Base-by-base conservation (phyloP, 2,329 filamentous ascomycete species). In the Bipolaris cookei region DNA sequence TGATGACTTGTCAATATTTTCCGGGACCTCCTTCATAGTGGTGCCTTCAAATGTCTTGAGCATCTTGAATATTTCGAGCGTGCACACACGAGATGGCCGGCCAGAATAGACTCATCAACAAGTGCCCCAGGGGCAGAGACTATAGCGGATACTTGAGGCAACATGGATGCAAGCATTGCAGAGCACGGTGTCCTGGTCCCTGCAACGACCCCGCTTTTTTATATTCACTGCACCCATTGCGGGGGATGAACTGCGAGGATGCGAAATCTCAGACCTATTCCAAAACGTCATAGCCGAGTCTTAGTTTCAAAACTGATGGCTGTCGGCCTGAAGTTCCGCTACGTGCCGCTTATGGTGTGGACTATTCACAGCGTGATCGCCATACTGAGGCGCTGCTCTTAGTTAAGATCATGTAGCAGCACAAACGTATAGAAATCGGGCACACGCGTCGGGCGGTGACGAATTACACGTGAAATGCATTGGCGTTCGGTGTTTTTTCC, bases 201-300 rank as follows among this genome's bases (percentile, higher is more conserved):
- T 46, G 44, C 39, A 25, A 30, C 28, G 28, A 58, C 56, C 56
- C 56, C 56, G 51, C 51, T 54, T 58, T 53, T 54, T 46, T 42
- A 54, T 39, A 49, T 49, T 49, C 46, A 47, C 39, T 28, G 32
- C 39, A n/a, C 28, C 50, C 50, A 20, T 34, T 58, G 56, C 56
- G 51, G 51, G 45, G 56, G 51, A 58, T 55, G 34, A 41, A 16
- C 51, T 41, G 18, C 56, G 51, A 44, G 51, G 56, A 50, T 58
- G 21, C 11, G 38, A 54, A 38, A 39, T 18, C 28, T 43, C 4
- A 23, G n/a, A 42, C 34, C 30, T 54, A 21, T 42, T 54, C 11
- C 14, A 18, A 30, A 30, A 44, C 45, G 52, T 54, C 52, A 54
- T 42, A 34, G n/a, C 47, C 21, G 32, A 32, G 52, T 20, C 47